phyloP scores from a whole-genome alignment of 164 flowering plant genomes.

The Platanus orientalis region DNA sequence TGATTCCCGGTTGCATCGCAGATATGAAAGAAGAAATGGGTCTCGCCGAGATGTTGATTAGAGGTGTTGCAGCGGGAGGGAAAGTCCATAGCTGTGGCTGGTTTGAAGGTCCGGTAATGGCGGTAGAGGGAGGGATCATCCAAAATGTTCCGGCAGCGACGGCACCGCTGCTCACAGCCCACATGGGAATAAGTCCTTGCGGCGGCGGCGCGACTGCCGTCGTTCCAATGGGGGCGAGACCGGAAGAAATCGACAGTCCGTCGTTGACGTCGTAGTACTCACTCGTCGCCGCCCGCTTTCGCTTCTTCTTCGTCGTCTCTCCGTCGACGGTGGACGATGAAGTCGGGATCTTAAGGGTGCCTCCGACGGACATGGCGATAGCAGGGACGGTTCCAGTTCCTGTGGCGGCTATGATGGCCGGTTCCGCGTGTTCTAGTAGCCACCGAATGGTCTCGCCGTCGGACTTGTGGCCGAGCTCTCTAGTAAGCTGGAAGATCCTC shows the following conservation, averaged over 20 bases:
- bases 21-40: slow-evolving; percentile 24
- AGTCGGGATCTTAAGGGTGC: slow-evolving; percentile 47
- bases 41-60: slow-evolving; percentile 25
- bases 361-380: slow-evolving; percentile 48
- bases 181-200: too few species aligned
- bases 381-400: too few species aligned
- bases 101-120: slow-evolving; percentile 30
- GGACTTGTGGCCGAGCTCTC: too few species aligned
- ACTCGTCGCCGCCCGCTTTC: slow-evolving; percentile 38
- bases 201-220: too few species aligned
- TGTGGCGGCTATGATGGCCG: slow-evolving; percentile 75
- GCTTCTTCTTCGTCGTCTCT: slow-evolving; percentile 29
- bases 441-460: too few species aligned
- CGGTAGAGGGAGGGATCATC: slow-evolving; percentile 41
- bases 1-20: slow-evolving; percentile 18
- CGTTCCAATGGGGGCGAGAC: slow-evolving; percentile 27
- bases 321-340: slow-evolving; percentile 15
- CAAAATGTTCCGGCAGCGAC: slow-evolving; percentile 33
- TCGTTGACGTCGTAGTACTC: too few species aligned
- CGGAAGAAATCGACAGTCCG: slow-evolving; percentile 28
- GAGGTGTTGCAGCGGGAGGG: slow-evolving; percentile 24
- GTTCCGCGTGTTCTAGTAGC: slow-evolving; percentile 75
- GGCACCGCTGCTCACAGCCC: too few species aligned
- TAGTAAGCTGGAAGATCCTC: slow-evolving; percentile 35
- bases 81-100: slow-evolving; percentile 43